Base-by-base conservation (phyloP, 768 basidiomycete species). In the Boletales sp. region DNA sequence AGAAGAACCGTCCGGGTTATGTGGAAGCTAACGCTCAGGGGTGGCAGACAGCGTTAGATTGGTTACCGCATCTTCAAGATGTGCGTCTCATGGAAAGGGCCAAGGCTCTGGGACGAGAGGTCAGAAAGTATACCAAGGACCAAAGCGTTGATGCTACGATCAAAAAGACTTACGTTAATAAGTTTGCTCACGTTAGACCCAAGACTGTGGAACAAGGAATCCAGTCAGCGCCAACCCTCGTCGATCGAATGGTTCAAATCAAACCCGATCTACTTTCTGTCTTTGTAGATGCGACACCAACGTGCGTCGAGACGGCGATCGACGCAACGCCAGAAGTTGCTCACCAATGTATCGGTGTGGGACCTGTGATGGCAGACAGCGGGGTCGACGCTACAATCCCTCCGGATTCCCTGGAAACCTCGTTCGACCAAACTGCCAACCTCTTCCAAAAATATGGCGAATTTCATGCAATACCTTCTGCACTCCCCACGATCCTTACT, bases 21-120 rank as follows among this genome's bases (percentile, higher is more conserved):
- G 72, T 83, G 43, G 87, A 90, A 63, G 72, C 74, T 30, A 82
- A 88, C 57, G 80, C 82, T 11, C 75, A 74, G 48, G 76, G 72
- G 17, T 90, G 88, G 88, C 84, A 87, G 65, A 77, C 71, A 42
- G 82, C 82, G 27, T 74, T 74, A 2, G 86, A 88, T 43, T 79
- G 77, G 55, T 74, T 90, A 48, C 87, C 88, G n/a, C 81, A 82
- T 62, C 66, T 90, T 21, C 88, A 90, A 63, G 71, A 70, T 48
- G 68, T 90, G 52, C 84, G 88, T 21, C 65, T 79, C 37, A 69
- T 74, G 42, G 88, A 90, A 59, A 77, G 83, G 45, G 69, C 72
- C 45, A 76, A 77, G 58, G 62, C 67, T 55, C 47, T 63, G 44
- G 52, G 63, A 51, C 45, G 45, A 37, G 57, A 55, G 43, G 45